Conservation (phyloP, 140 eudicot genomes). For the Erigeron philadelphicus region DNA sequence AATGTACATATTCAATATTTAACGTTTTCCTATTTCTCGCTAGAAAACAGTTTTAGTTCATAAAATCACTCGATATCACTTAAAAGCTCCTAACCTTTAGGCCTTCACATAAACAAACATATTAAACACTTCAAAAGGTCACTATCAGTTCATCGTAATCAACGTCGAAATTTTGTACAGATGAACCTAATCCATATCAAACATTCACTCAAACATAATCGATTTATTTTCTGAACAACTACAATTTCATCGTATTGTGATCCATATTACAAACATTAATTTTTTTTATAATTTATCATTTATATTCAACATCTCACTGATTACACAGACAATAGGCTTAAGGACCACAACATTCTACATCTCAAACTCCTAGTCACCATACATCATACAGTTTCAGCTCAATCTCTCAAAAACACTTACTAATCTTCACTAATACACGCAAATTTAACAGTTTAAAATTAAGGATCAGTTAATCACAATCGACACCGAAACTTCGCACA, state of each 20-base stretch:
- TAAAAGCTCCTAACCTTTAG: conserved; percentile 5
- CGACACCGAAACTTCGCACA: not conserved
- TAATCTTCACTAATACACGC: not conserved
- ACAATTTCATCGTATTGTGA: not conserved
- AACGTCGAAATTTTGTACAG: not conserved
- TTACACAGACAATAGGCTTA: conserved; percentile 13
- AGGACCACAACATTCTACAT: conserved; percentile 1
- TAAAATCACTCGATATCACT: too few species aligned
- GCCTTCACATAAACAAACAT: conserved; percentile 16
- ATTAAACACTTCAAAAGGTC: conserved; percentile 2
- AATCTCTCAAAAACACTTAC: not conserved
- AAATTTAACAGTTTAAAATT: not conserved
- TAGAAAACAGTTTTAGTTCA: too few species aligned
- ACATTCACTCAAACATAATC: conserved; percentile 9
- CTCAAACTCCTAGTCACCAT: not conserved
- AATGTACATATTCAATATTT: too few species aligned
- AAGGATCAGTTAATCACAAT: not conserved
- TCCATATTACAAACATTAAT: conserved; percentile 17
- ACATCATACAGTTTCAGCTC: conserved; percentile 9
- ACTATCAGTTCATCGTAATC: conserved; percentile 12
- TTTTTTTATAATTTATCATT: not conserved
- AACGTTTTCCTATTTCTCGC: too few species aligned
- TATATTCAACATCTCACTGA: conserved; percentile 18
- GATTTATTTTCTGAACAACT: not conserved
- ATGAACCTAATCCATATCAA: not conserved